Base-by-base conservation (phyloP, 208 protist genomes). In the Acanthamoeba healyi region DNA sequence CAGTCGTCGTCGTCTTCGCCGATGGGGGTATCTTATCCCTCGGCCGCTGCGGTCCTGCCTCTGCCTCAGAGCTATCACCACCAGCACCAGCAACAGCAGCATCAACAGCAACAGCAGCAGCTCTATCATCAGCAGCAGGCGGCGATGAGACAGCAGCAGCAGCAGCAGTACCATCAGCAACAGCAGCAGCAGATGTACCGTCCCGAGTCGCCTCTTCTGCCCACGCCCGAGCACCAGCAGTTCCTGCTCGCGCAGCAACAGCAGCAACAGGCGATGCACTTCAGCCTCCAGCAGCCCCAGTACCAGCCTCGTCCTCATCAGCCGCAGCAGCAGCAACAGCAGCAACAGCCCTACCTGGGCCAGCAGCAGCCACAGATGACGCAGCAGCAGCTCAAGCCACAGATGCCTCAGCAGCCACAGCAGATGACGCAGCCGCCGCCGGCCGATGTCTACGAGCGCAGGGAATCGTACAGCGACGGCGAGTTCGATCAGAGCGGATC, bases 381-480 rank as follows among this genome's bases (percentile, higher is more conserved):
- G 12, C 72, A 82, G 72, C 32, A 82, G 40, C 82, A 63, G 49
- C 24, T 6, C 44, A 17, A 26, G 82, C 2, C 51, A 0, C 79
- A 87, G 79, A 15, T 24, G 14, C 70, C 26, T 5, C 79, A 87
- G 79, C 79, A 87, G 51, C n/a, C 51, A 34, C 42, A 36, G 32
- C 70, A 87, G 19, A 12, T 32, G 32, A 12, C 12, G 32, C 42
- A 5, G 10, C 74, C 17, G 74, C 34, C 74, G 10, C 17, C 5
- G 4, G 29, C 44, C 6, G 82, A 90, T 12, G 7, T 36, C 36
- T 90, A 22, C 40, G 86, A 74, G 86, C 86, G 63, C 54, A 4
- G 63, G 29, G 86, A 34, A 26, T 92, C 86, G 56, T 92, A 72
- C 42, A 67, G 63, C 61, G 61, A 67, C n/a, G 40, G 63, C 36